These are phyloP conservation scores for Calvatia gigantea DNA, from an alignment of 768 basidiomycete genomes.

Conservation along the genomic window DNA sequence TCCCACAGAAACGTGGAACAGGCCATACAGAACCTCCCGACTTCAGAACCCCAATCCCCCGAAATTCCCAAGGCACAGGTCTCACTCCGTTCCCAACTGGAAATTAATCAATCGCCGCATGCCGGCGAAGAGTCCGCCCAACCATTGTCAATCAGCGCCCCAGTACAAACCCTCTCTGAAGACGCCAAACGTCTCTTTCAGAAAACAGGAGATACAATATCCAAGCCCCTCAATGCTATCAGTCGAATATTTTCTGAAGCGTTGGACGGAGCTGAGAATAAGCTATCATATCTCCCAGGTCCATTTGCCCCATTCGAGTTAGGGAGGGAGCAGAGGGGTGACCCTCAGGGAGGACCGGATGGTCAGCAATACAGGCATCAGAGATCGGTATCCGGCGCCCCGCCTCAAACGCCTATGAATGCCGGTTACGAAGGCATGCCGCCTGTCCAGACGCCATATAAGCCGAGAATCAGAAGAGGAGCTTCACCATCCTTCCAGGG, in stretches of 20 bases:
- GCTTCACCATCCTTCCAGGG: constrained; percentile 39
- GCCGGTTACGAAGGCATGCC: constrained; percentile 23
- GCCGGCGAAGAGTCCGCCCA: constrained; percentile 89
- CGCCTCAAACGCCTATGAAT: constrained; percentile 31
- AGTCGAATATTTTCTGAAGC: constrained; percentile 86
- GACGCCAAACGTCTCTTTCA: constrained; percentile 84
- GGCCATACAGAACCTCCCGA: constrained; percentile 48
- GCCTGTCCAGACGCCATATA: constrained; percentile 66
- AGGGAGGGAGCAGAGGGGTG: constrained; percentile 44
- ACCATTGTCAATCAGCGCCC: constrained; percentile 62
- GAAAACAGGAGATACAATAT: constrained; percentile 87
- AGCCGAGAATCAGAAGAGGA: constrained; percentile 59
- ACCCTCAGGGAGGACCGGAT: constrained; percentile 20
- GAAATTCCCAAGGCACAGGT: constrained; percentile 25
- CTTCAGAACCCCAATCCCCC: constrained; percentile 37
- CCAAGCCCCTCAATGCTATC: constrained; percentile 87
- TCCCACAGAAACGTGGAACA: constrained; percentile 45
- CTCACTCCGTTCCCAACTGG: constrained; percentile 17
- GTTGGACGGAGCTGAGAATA: constrained; percentile 66
- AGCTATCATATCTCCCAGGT: constrained; percentile 60
- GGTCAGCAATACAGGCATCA: constrained; percentile 3
- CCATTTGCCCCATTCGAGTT: constrained; percentile 70
- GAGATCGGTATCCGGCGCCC: constrained; percentile 3
- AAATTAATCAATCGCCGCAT: constrained; percentile 39
- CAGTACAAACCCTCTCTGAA: constrained; percentile 50